Percentiles rank a stretch among this genome's conserved stretches.
phyloP scores from a whole-genome alignment of 352 stramenopile species.

The Phytophthora megakarya region DNA sequence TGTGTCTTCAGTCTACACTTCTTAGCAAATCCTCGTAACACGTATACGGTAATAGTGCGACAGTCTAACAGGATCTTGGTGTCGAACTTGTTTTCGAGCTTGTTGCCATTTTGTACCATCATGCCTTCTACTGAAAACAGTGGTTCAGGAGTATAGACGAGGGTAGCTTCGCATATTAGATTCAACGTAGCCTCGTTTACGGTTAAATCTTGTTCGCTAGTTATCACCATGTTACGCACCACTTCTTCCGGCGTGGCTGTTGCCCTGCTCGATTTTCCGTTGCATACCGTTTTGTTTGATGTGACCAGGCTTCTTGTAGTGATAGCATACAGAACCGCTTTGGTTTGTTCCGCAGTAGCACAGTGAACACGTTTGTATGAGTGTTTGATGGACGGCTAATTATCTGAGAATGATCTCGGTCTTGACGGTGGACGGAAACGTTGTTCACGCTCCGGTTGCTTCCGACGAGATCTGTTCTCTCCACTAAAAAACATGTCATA shows the following conservation, averaged over 20 bases:
- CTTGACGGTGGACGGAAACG: background rate
- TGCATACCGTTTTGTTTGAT: slow-evolving; percentile 15
- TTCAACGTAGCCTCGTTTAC: slow-evolving; percentile 26
- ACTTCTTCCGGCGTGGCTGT: slow-evolving; percentile 19
- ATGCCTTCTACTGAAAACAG: slow-evolving; percentile 9
- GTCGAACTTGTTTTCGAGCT: no score
- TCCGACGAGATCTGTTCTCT: background rate
- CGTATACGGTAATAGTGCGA: slow-evolving; percentile 13
- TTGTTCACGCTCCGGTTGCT: slow-evolving; percentile 9
- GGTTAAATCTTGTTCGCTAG: slow-evolving; percentile 18
- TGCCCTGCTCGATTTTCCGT: slow-evolving; percentile 14
- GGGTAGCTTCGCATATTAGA: slow-evolving; percentile 22
- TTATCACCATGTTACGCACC: background rate
- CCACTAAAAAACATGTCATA: slow-evolving; percentile 15
- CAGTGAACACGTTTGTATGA: slow-evolving; percentile 20
- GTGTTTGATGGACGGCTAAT: slow-evolving; percentile 13
- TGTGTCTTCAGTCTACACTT: slow-evolving; percentile 4
- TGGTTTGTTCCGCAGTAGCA: background rate
- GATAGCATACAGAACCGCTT: slow-evolving; percentile 12
- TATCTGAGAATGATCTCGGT: background rate
- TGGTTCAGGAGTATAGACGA: slow-evolving; percentile 18
- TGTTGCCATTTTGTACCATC: background rate
- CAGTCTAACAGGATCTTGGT: slow-evolving; percentile 16
- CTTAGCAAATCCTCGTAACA: slow-evolving; percentile 5
- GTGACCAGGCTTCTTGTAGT: slow-evolving; percentile 13